Evolutionary conservation across 176 grass and related monocot species (phyloP).

Genomic region (Avena eriantha): DNA sequence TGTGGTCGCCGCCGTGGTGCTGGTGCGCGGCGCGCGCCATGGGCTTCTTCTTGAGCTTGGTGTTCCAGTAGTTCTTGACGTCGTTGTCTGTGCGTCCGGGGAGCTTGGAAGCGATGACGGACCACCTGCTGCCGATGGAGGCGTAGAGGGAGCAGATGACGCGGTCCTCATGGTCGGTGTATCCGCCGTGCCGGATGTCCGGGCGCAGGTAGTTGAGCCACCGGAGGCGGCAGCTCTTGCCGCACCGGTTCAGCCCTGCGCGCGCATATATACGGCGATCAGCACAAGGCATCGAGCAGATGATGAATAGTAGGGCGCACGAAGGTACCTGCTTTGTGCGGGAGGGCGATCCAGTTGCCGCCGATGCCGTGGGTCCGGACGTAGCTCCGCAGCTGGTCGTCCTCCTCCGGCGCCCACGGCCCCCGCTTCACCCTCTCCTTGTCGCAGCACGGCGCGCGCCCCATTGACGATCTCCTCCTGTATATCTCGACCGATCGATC

Average conservation of each 20-base stretch:
- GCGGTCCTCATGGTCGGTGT: slow-evolving; percentile 79
- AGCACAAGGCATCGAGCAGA: background rate
- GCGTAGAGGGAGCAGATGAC: slow-evolving; percentile 71
- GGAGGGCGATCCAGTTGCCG: slow-evolving; percentile 94
- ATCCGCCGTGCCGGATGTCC: slow-evolving; percentile 88
- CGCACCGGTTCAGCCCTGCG: slow-evolving; percentile 76
- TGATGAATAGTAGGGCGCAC: too few relatives aligned
- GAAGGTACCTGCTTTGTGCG: slow-evolving; percentile 74
- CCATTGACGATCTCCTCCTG: slow-evolving; percentile 38
- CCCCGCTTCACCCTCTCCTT: slow-evolving; percentile 87
- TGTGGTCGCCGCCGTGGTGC: background rate
- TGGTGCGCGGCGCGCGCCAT: slow-evolving; percentile 14
- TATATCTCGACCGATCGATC: too few relatives aligned
- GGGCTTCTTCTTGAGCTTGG: slow-evolving; percentile 95
- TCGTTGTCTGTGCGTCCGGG: slow-evolving; percentile 94
- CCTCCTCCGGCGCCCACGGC: slow-evolving; percentile 91
- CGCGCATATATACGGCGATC: background rate
- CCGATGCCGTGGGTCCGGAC: slow-evolving; percentile 67
- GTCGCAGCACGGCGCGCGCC: slow-evolving; percentile 94
- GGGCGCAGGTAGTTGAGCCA: slow-evolving; percentile 99
- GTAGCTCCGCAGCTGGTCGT: slow-evolving; percentile 69
- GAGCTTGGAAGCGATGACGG: slow-evolving; percentile 87
- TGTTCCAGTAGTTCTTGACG: slow-evolving; percentile 99
- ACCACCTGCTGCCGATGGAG: slow-evolving; percentile 90
- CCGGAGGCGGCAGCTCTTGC: slow-evolving; percentile 98